A percentile compares a stretch with the other conserved stretches of the same genome.
Conservation (phyloP, 305 asterid genomes). For the Fraxinus dipetala region DNA sequence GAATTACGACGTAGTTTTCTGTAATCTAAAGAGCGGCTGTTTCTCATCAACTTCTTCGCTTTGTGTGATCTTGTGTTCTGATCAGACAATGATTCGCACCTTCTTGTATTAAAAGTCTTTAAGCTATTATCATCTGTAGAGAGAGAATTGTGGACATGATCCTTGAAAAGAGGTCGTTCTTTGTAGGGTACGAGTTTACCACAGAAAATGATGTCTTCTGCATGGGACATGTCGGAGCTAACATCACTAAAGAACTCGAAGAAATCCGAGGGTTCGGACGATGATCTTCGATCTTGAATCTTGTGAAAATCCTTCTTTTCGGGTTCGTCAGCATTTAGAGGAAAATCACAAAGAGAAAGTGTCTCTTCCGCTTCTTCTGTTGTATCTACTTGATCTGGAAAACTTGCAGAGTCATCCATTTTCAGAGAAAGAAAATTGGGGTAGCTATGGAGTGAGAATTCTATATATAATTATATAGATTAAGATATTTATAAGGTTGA, state of each 20-base stretch:
- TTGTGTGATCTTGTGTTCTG: constrained; percentile 17
- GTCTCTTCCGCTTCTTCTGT: constrained; percentile 32
- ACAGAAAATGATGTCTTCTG: constrained; percentile 68
- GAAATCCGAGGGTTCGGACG: constrained; percentile 35
- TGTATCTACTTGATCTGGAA: neutral
- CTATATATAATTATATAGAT: neutral
- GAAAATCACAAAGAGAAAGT: constrained; percentile 37
- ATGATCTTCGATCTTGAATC: constrained; percentile 25
- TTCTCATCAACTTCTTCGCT: constrained; percentile 25
- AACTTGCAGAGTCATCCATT: constrained; percentile 19
- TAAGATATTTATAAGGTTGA: neutral
- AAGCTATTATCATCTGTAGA: constrained; percentile 10
- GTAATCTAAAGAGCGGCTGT: constrained; percentile 49
- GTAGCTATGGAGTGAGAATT: neutral
- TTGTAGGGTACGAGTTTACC: constrained; percentile 56
- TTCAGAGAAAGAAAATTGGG: neutral
- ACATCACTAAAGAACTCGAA: constrained; percentile 55
- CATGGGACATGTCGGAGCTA: constrained; percentile 47
- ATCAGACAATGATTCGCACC: constrained; percentile 54
- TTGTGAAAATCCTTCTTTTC: neutral
- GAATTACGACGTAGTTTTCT: constrained; percentile 29
- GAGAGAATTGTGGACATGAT: constrained; percentile 20
- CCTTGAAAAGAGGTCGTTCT: constrained; percentile 16
- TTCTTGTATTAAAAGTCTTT: constrained; percentile 20
- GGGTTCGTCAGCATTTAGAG: constrained; percentile 16